Evolutionary conservation across 257 asterid species (phyloP), one percentile per base, ranked within the genome.

Genomic region (Solanum paucissectum): DNA sequence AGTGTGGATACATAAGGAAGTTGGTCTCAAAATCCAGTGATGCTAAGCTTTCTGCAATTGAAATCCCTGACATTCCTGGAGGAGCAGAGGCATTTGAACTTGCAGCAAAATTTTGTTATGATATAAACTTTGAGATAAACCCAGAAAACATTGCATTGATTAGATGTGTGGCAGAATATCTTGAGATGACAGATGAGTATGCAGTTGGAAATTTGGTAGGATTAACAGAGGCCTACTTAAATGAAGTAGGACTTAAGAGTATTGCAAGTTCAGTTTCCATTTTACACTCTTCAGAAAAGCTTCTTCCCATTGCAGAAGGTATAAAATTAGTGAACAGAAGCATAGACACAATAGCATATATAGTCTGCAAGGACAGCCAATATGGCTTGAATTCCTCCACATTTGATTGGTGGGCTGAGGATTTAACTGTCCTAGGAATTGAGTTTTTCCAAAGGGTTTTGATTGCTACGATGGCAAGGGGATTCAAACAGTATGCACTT

Each of bases 381-480:
- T 93, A 89, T 73, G 93, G 91, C 29, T 38, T 85, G 74, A 93
- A 83, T 85, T 77, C 93, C 44, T 42, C 91, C 18, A n/a, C 89
- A 8, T 37, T 49, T 13, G 95, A 94, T 89, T 95, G 98, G 98
- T 96, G 98, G 99, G 98, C 95, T 3, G 98, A 94, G 75, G 99
- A 96, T 90, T 88, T 96, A 60, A 88, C 94, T 42, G 87, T 95
- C 44, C 96, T 96, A 5, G 91, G 98, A 32, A 90, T 95, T 18
- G 98, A 96, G 87, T 83, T 94, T 23, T 96, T 96, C 75, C 98
- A 92, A 77, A 88, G 99, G 92, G 98, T 94, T 9, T 88, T 96
- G 37, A 88, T 92, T 46, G 98, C 98, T 9, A 94, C 95, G 98
- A 88, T 94, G 90, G 93, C 92, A 6, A 91, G 97, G 86, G 98